Percentiles rank a stretch among this genome's conserved stretches.
Conservation (phyloP, 2,329 filamentous ascomycete genomes). For the Gliomastix tumulicola region DNA sequence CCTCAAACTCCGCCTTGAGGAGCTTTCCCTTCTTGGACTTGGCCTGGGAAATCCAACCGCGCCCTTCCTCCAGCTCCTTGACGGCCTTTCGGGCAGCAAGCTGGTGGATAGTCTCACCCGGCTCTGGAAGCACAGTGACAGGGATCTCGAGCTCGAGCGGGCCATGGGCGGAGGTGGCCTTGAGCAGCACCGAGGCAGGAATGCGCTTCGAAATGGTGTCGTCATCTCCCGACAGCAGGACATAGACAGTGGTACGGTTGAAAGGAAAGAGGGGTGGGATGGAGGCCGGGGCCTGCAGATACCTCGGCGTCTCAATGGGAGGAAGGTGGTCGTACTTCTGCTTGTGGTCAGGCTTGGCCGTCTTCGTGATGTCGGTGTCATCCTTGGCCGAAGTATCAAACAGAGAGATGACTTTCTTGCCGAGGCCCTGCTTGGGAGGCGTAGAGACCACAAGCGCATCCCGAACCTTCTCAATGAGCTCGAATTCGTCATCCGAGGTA, state of each 20-base stretch:
- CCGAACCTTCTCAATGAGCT: constrained; percentile 52
- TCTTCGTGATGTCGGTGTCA: constrained; percentile 26
- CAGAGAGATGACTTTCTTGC: constrained; percentile 46
- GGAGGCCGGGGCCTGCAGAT: constrained; percentile 56
- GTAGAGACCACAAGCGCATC: constrained; percentile 28
- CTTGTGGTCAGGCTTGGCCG: constrained; percentile 10
- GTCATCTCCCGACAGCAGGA: constrained; percentile 51
- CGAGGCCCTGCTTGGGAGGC: constrained; percentile 6
- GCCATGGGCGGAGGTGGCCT: constrained; percentile 47
- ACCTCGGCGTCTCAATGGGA: constrained; percentile 39
- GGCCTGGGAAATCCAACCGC: constrained; percentile 56
- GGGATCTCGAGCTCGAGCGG: constrained; percentile 60
- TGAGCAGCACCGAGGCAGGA: constrained; percentile 48
- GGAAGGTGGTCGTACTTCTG: constrained; percentile 45
- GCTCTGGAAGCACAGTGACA: constrained; percentile 37
- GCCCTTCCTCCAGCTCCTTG: constrained; percentile 62
- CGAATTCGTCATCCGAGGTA: constrained; percentile 42
- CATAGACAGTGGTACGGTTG: constrained; percentile 57
- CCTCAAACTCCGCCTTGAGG: constrained; percentile 37
- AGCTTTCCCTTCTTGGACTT: constrained; percentile 30
- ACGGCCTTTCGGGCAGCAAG: constrained; percentile 63
- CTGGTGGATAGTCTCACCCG: constrained; percentile 56
- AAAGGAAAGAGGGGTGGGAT: constrained; percentile 63
- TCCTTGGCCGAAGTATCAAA: constrained; percentile 44
- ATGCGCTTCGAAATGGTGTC: constrained; percentile 13